Evolutionary conservation across 2,329 filamentous ascomycete species (phyloP), one percentile per base, ranked within the genome.

Genomic region (Cladosporium velox): DNA sequence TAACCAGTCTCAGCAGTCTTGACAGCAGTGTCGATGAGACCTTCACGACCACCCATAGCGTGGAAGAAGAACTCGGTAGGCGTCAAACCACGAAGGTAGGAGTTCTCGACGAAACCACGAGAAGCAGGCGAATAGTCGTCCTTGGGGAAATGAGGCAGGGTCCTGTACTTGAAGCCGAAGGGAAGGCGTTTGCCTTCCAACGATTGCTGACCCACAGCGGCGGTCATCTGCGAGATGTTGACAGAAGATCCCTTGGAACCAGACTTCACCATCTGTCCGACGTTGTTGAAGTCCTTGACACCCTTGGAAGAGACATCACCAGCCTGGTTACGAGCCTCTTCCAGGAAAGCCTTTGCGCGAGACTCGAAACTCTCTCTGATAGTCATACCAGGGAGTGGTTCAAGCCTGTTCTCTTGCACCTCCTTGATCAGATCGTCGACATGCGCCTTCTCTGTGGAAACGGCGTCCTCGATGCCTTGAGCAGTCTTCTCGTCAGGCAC

Each of bases 141-240:
- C 83, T 99, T 99, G 70, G 95, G 97, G 80, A 99, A 99, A 79
- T 99, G 95, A 3, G 95, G 95, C 67, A 99, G 83, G 0, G 95
- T 97, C 62, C 95, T 90, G 78, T 99, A 98, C 78, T 98, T 97
- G 88, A 99, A 99, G 26, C 96, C 95, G 76, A 97, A 99, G 0
- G 95, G 95, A 82, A 99, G 97, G 84, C 95, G 95, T 81, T 97
- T 97, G 74, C 95, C 96, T 82, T 99, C 95, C 10, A 99, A 93
- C 70, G 96, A 96, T 78, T 99, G 96, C 78, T 99, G 95, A 71
- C 96, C 95, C 67, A 99, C 96, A 70, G 98, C 87, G 30, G 95
- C 95, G 69, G 93, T 96, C 95, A 99, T 99, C 80, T 99, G 95
- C 18, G 96, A 97, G 73, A 99, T 98, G 79, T 99, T 99, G 84